These are phyloP conservation scores for Brassica juncea DNA, from an alignment of 345 rosid genomes.

Conservation along the genomic window DNA sequence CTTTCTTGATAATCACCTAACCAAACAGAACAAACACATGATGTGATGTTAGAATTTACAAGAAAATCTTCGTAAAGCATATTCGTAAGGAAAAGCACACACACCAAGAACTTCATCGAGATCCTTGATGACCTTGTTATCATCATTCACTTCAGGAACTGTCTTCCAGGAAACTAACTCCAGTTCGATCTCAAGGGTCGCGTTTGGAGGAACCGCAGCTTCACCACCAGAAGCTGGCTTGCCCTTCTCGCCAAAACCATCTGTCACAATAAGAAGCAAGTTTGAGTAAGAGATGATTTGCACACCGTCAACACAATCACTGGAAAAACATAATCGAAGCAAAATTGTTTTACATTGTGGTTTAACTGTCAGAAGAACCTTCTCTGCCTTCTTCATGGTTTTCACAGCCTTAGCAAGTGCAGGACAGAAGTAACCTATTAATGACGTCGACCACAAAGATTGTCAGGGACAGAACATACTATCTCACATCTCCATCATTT, in stretches of 20 bases:
- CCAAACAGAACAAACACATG: too few relatives aligned
- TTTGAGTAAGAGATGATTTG: neutral
- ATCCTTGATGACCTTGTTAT: conserved; percentile 46
- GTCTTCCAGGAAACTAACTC: conserved; percentile 88
- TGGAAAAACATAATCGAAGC: neutral
- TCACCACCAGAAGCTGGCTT: conserved; percentile 54
- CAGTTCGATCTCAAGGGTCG: conserved; percentile 55
- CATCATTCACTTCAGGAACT: conserved; percentile 77
- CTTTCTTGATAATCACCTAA: too few relatives aligned
- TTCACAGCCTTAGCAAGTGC: conserved; percentile 77
- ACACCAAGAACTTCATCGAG: too few relatives aligned
- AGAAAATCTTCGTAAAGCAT: too few relatives aligned
- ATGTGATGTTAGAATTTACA: too few relatives aligned
- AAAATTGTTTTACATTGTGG: conserved; percentile 39
- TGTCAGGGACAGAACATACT: neutral
- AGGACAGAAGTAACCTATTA: conserved; percentile 78
- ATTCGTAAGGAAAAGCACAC: too few relatives aligned
- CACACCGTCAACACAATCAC: neutral
- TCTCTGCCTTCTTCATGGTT: conserved; percentile 91
- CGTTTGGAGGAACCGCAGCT: conserved; percentile 81
- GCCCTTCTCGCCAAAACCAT: conserved; percentile 94
- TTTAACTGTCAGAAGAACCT: conserved; percentile 71
- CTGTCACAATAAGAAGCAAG: conserved; percentile 39
- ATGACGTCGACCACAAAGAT: neutral
- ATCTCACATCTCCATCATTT: neutral